These are phyloP conservation scores for Brettanomyces bruxellensis DNA, from an alignment of 805 yeast species.

Conservation along the genomic window DNA sequence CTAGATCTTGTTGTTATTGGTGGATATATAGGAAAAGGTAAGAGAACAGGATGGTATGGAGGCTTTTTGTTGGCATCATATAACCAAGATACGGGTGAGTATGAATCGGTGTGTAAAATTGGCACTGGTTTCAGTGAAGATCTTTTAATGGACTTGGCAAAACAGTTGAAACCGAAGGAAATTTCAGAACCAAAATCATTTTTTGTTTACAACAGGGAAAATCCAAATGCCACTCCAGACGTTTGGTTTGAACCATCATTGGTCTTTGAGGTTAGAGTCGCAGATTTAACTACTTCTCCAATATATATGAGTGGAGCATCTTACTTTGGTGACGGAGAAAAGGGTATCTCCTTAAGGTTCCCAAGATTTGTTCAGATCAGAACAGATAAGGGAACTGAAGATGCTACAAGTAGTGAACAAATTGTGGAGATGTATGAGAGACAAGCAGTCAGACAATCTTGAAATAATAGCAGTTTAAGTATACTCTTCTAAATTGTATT, in stretches of 20 bases:
- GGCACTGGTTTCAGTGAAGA: slow-evolving; percentile 97
- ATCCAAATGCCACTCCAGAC: slow-evolving; percentile 71
- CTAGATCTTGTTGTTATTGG: slow-evolving; percentile 90
- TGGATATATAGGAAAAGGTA: slow-evolving; percentile 89
- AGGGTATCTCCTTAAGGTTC: slow-evolving; percentile 81
- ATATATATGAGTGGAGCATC: slow-evolving; percentile 79
- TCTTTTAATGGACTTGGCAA: slow-evolving; percentile 51
- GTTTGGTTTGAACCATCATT: slow-evolving; percentile 90
- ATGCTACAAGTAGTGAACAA: slow-evolving; percentile 81
- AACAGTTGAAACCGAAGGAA: slow-evolving; percentile 53
- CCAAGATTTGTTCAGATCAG: slow-evolving; percentile 80
- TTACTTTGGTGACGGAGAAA: slow-evolving; percentile 43
- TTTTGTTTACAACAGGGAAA: slow-evolving; percentile 50
- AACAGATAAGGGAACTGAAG: slow-evolving; percentile 79
- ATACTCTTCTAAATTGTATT: neutral
- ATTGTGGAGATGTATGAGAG: slow-evolving; percentile 75
- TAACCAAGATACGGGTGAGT: slow-evolving; percentile 85
- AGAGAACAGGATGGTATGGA: slow-evolving; percentile 91
- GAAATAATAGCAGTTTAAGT: neutral
- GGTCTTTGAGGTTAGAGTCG: slow-evolving; percentile 83
- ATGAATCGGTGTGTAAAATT: slow-evolving; percentile 91
- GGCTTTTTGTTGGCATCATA: slow-evolving; percentile 89
- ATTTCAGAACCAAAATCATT: slow-evolving; percentile 55
- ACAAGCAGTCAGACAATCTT: slow-evolving; percentile 38
- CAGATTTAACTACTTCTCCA: slow-evolving; percentile 85